A percentile compares a stretch with the other conserved stretches of the same genome.
Conservation (phyloP, 495 filamentous ascomycete species). For the Neurospora pannonica region DNA sequence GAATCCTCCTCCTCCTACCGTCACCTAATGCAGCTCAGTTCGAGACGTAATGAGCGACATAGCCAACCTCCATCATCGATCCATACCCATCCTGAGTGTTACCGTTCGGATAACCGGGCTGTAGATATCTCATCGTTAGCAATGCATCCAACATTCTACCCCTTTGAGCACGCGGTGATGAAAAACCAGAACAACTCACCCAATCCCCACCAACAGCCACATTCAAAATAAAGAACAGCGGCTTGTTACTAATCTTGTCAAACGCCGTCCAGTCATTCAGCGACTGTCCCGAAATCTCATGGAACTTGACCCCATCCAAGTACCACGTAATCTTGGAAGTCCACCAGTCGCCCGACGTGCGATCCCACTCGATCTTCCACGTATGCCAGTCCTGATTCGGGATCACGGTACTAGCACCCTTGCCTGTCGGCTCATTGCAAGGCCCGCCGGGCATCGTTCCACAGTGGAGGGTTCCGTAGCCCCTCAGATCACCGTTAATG, state of each 20-base stretch:
- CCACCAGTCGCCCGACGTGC: constrained; percentile 26
- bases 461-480: constrained; percentile 41
- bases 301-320: constrained; percentile 33
- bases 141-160: no score
- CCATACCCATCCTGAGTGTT: constrained; percentile 30
- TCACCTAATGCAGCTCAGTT: neutral
- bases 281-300: constrained; percentile 27
- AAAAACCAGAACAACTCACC: constrained; percentile 22
- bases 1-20: neutral
- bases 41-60: constrained; percentile 30
- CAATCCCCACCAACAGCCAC: constrained; percentile 43
- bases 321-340: constrained; percentile 39
- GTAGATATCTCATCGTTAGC: neutral
- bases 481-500: constrained; percentile 34
- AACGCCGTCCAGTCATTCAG: constrained; percentile 29
- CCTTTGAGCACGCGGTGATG: no score
- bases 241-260: constrained; percentile 25
- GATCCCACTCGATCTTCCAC: constrained; percentile 38
- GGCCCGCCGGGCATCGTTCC: constrained; percentile 27
- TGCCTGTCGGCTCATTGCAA: constrained; percentile 39
- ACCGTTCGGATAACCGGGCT: constrained; percentile 33
- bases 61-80: constrained; percentile 38
- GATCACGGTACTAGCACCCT: constrained; percentile 21
- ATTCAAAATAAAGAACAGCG: constrained; percentile 39
- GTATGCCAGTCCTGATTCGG: constrained; percentile 37